Base-by-base conservation (phyloP, 768 basidiomycete species). In the Atractiella rhizophila region DNA sequence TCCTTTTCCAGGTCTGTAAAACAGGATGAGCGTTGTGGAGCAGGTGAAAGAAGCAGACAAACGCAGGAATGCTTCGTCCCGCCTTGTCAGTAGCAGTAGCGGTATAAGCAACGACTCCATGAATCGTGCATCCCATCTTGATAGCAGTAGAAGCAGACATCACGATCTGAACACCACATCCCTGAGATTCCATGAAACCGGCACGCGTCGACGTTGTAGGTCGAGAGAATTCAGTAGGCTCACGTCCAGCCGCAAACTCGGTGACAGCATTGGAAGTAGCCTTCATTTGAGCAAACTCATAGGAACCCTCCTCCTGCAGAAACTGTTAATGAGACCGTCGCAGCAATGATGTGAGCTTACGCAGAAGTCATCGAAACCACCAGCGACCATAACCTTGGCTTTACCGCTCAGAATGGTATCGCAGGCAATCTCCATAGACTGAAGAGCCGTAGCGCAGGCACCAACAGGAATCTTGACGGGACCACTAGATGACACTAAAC, bases 231-330 rank as follows among this genome's bases (percentile, higher is more conserved):
- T 98, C 91, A 28, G 80, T 83, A 5, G 91, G 86, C 60, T 98
- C 91, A 51, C 91, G 85, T 46, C 91, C 91, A 78, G 91, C 91
- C 4, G 86, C 88, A 55, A 94, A 80, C 59, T 98, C 91, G 24
- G 81, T 81, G 60, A 85, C 81, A 1, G 86, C 76, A 55, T 88
- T 94, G 62, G 78, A 82, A 5, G 91, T 98, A 1, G 91, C 91
- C 62, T 94, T 91, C 91, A 98, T 98, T 66, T 96, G 94, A 37
- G 85, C 91, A 60, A 98, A 98, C 60, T 98, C 88, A 59, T 74
- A 94, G 7, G 88, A 94, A 15, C 88, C 91, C 62, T 98, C 91
- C 60, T 27, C 28, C 23, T 9, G 20, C 9, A 18, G 28, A 38
- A 26, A 24, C 24, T 16, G 18, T 38, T 15, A 15, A 27, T 25